Percentiles rank a stretch among this genome's conserved stretches.
These are phyloP conservation scores for Phoenix roebelenii DNA, from an alignment of 176 grass and related monocot genomes.

Conservation along the genomic window DNA sequence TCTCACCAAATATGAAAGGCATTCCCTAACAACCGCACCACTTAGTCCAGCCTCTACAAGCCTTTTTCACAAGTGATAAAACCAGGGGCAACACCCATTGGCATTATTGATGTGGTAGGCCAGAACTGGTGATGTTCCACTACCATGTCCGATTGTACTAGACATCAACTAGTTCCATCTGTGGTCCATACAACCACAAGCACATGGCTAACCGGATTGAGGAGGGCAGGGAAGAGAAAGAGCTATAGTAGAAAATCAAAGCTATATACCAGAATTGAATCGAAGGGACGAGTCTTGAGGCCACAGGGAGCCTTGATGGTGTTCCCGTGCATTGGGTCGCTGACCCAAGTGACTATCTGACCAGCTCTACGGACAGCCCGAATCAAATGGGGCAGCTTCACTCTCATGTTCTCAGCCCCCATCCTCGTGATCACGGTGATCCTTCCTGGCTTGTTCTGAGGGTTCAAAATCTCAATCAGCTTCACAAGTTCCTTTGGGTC, in stretches of 20 bases:
- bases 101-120: no score
- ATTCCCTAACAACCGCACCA: no score
- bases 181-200: no score
- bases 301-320: slow-evolving; percentile 93
- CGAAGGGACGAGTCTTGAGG: slow-evolving; percentile 83
- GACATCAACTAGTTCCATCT: no score
- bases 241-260: slow-evolving; percentile 2
- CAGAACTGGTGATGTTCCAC: no score
- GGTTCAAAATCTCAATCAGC: slow-evolving; percentile 88
- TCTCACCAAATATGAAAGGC: no score
- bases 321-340: slow-evolving; percentile 94
- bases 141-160: no score
- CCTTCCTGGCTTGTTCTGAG: slow-evolving; percentile 69
- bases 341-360: slow-evolving; percentile 84
- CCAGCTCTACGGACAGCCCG: slow-evolving; percentile 76
- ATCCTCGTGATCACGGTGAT: slow-evolving; percentile 76
- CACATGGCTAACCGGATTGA: no score
- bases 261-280: slow-evolving; percentile 66
- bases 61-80: no score
- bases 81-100: no score
- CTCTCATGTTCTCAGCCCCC: slow-evolving; percentile 95
- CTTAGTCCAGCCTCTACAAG: no score
- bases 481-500: slow-evolving; percentile 73
- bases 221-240: neutral
- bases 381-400: slow-evolving; percentile 82